A percentile compares a stretch with the other conserved stretches of the same genome.
phyloP scores from a whole-genome alignment of 1,284 basidiomycete species.

The Moesziomyces sp. region DNA sequence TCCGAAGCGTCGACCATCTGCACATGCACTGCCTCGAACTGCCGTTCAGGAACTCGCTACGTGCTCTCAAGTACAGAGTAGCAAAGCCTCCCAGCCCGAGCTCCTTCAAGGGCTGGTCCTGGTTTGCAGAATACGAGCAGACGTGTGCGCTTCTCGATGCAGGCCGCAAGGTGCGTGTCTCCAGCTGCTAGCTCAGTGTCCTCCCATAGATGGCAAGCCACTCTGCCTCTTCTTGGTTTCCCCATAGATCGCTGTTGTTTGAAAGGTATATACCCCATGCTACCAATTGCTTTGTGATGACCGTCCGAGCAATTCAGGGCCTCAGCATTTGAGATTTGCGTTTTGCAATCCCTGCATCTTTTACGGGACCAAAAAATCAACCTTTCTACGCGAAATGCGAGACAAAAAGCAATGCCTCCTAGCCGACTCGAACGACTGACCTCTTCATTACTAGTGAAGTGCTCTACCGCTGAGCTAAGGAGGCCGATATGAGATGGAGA shows the following conservation, averaged over 20 bases:
- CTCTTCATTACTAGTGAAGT: constrained; percentile 55
- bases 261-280: too few relatives aligned
- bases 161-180: constrained; percentile 72
- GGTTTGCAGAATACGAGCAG: constrained; percentile 80
- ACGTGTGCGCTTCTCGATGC: constrained; percentile 74
- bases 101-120: constrained; percentile 77
- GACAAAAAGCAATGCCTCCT: constrained; percentile 35
- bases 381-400: neutral
- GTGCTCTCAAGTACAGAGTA: constrained; percentile 75
- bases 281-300: too few relatives aligned
- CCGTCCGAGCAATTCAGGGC: too few relatives aligned
- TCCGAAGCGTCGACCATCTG: constrained; percentile 80
- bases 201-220: too few relatives aligned
- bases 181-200: constrained; percentile 27
- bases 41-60: constrained; percentile 73
- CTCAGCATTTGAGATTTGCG: too few relatives aligned
- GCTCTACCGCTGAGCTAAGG: constrained; percentile 58
- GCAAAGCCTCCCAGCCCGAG: constrained; percentile 41
- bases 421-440: constrained; percentile 56
- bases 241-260: too few relatives aligned
- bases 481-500: constrained; percentile 9
- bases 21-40: constrained; percentile 81
- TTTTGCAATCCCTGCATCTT: too few relatives aligned
- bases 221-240: too few relatives aligned
- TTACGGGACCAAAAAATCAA: neutral